Base-by-base conservation (phyloP, 352 stramenopile species). In the Globisporangium lucens region DNA sequence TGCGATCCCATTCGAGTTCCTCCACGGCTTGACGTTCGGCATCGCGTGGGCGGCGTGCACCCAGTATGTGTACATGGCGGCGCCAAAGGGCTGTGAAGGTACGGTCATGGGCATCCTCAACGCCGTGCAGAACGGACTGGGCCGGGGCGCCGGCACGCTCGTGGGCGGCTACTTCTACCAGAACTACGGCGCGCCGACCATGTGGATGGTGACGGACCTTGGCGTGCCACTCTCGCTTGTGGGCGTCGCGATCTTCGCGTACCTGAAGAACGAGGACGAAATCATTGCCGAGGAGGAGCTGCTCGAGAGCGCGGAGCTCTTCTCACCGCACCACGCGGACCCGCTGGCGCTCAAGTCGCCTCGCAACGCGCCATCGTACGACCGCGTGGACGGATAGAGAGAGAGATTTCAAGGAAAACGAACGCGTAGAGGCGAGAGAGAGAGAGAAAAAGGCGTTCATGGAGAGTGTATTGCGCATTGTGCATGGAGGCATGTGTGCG, bases 81-180 rank as follows among this genome's bases (percentile, higher is more conserved):
- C 87, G 35, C 87, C 85, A 47, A 66, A 71, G 13, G 87, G 87
- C 20, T 83, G 72, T 20, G 71, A 93, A 63, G 83, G 85, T 35
- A 92, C 85, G 3, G 76, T 94, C 63, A 91, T 94, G 78, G 87
- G 87, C 0, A 67, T 94, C 29, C 72, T 94, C 38, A 92, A 90
- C 60, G 83, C 82, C 2, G 77, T 92, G 46, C 87, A 93, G 69
- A 92, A 90, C 52, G 87, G 87, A 2, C 66, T 92, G 6, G 87
- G 77, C 0, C 83, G 84, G n/a, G 84, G 80, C 27, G 68, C 77
- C 9, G 87, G 83, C 15, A 93, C 85, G 57, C 73, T 94, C 27
- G 74, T 93, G 15, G 84, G 87, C 15, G 87, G 87, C 49, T 91
- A 82, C 72, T 82, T 94, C 29, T 94, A 93, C 75, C 72, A 94